A percentile compares a stretch with the other conserved stretches of the same genome.
Conservation (phyloP, 441 rosid species). For the Syzygium syzygioides region DNA sequence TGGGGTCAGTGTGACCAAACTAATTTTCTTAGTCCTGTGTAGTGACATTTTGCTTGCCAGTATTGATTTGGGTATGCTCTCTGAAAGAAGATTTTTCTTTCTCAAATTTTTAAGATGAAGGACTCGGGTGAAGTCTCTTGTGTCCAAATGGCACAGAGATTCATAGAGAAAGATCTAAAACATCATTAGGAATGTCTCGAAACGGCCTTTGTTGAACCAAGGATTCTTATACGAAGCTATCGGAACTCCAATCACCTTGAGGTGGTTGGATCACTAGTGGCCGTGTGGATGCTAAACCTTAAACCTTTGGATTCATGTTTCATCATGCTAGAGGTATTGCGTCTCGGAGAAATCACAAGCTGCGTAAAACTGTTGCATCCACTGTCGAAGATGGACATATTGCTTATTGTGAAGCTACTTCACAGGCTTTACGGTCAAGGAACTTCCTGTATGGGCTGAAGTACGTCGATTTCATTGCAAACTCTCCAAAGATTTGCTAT, state of each 20-base stretch:
- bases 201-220: neutral
- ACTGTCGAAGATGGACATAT: neutral
- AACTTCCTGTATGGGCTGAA: no score
- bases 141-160: neutral
- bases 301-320: neutral
- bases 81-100: neutral
- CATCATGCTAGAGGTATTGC: neutral
- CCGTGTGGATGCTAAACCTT: neutral
- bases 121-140: neutral
- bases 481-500: no score
- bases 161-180: neutral
- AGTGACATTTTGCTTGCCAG: neutral
- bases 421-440: no score
- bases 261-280: neutral
- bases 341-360: neutral
- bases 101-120: neutral
- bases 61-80: neutral
- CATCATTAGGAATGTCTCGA: neutral
- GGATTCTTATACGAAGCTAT: neutral
- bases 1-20: neutral
- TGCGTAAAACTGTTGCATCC: neutral
- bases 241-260: neutral
- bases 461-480: no score
- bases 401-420: no score
- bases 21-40: neutral